Evolutionary conservation across 495 filamentous ascomycete species (phyloP).

Genomic region (Podospora didyma): DNA sequence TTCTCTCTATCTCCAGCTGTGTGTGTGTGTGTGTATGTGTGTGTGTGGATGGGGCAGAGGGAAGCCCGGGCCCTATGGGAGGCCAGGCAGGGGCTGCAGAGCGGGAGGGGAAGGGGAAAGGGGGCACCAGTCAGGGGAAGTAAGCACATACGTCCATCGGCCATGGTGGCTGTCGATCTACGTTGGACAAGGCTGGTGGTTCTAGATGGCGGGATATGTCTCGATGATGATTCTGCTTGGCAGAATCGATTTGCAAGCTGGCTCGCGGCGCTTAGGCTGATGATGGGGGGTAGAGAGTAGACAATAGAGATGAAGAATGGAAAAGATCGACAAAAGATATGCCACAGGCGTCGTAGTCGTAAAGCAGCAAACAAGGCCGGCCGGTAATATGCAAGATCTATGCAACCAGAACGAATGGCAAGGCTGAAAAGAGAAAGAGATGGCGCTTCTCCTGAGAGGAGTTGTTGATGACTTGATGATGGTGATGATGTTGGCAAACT

Average conservation of each 20-base stretch:
- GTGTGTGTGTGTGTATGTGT: neutral
- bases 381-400: conserved; percentile 14
- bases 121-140: neutral
- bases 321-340: neutral
- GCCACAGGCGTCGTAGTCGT: neutral
- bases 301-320: neutral
- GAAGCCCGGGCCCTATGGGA: neutral
- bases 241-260: neutral
- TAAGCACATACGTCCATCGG: conserved; percentile 31
- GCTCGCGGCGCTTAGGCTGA: neutral
- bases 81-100: neutral
- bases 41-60: neutral
- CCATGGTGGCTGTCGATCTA: conserved; percentile 17
- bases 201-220: neutral
- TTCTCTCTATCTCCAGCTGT: neutral
- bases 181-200: neutral
- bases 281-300: neutral
- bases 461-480: conserved; percentile 14
- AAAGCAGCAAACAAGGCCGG: neutral
- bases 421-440: conserved; percentile 28
- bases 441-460: conserved; percentile 15
- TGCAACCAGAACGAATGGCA: conserved; percentile 15
- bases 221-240: neutral
- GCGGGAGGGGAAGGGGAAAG: neutral
- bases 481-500: conserved; percentile 11